A percentile compares a stretch with the other conserved stretches of the same genome.
Conservation (phyloP, 139 green algal species). For the Micractinium sp. region DNA sequence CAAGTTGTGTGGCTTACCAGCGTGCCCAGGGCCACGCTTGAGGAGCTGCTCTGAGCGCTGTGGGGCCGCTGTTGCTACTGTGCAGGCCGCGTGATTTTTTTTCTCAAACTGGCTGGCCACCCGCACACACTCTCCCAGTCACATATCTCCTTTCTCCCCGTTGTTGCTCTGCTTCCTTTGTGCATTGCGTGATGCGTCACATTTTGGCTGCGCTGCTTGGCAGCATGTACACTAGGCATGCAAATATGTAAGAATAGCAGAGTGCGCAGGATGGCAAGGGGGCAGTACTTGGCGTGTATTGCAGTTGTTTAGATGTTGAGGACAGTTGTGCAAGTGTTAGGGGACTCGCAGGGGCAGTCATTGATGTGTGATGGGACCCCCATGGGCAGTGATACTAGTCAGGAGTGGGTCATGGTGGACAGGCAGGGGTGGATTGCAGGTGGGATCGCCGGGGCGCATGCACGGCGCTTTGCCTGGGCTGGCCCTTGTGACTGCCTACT, state of each 20-base stretch:
- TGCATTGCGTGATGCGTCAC: no score
- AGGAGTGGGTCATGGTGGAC: not conserved
- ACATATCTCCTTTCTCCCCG: not conserved
- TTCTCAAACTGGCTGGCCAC: no score
- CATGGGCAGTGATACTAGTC: no score
- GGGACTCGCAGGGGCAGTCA: no score
- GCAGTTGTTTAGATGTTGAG: no score
- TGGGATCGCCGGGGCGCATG: not conserved
- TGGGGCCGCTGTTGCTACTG: no score
- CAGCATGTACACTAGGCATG: not conserved
- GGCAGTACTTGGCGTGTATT: not conserved
- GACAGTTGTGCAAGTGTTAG: no score
- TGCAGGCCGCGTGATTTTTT: no score
- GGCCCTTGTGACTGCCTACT: not conserved
- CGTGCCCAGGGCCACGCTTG: not conserved
- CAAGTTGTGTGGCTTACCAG: constrained; percentile 25
- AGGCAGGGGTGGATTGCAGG: not conserved
- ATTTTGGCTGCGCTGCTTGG: not conserved
- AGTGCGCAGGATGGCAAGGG: not conserved
- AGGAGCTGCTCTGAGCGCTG: constrained; percentile 4
- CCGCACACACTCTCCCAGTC: not conserved
- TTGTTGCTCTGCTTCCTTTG: no score
- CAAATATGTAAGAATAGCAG: not conserved
- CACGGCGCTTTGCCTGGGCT: not conserved
- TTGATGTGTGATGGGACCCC: no score